Conservation (phyloP, 371 early-diverging fungal species). For the Lichtheimia hyalospora region DNA sequence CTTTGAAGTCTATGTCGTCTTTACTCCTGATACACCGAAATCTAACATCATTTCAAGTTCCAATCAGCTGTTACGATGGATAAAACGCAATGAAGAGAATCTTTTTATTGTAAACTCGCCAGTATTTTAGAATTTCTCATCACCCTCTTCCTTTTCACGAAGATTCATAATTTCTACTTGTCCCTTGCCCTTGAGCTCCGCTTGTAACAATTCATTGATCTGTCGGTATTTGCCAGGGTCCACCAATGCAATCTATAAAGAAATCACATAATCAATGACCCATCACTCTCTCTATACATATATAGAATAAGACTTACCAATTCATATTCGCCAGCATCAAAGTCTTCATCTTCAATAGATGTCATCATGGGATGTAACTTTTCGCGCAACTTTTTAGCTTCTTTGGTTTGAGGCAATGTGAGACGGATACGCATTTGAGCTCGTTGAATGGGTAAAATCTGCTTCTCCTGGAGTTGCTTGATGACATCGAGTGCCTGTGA, state of each 20-base stretch:
- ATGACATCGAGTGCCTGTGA: conserved; percentile 91
- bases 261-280: no score
- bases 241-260: conserved; percentile 71
- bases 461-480: conserved; percentile 84
- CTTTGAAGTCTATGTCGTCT: conserved; percentile 75
- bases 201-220: conserved; percentile 77
- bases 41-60: conserved; percentile 63
- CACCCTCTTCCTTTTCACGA: conserved; percentile 81
- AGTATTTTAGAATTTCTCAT: conserved; percentile 67
- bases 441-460: conserved; percentile 86
- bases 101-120: conserved; percentile 72
- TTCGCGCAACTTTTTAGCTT: conserved; percentile 85
- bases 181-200: conserved; percentile 86
- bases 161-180: conserved; percentile 85
- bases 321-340: conserved; percentile 74
- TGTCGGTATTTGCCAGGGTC: conserved; percentile 93
- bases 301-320: no score
- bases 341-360: conserved; percentile 87
- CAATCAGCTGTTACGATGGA: conserved; percentile 71
- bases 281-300: no score
- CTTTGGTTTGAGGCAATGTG: conserved; percentile 72
- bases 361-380: conserved; percentile 70
- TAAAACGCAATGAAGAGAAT: conserved; percentile 68
- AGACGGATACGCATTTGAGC: conserved; percentile 92
- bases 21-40: conserved; percentile 69